Evolutionary conservation across 176 grass and related monocot species (phyloP), one percentile per base, ranked within the genome.

Genomic region (Themeda triandra): DNA sequence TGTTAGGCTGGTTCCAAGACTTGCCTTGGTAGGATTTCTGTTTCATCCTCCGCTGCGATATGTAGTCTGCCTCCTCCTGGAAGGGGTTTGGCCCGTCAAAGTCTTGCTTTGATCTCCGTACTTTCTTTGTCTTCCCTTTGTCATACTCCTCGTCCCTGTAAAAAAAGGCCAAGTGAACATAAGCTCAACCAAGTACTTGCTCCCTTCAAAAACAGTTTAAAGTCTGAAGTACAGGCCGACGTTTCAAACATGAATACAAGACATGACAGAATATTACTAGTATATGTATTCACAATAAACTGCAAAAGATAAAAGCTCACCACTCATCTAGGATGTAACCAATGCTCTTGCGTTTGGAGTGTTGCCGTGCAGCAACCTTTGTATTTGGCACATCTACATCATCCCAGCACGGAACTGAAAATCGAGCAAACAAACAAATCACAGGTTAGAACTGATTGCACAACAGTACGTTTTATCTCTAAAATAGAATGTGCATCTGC

Each of bases 311-410:
- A 80, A 24, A 58, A 81, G 70, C 70, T 80, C 66, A 98, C 96
- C 93, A 98, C n/a, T 96, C 96, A 87, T 96, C 89, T 46, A 95
- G 25, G n/a, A 98, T 60, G 54, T 98, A 94, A 45, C 96, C 96
- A 65, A 95, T 82, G 77, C 72, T 87, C 9, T 76, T 92, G n/a
- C 56, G 63, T 49, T 84, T 77, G 25, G 80, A 82, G 39, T 27
- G 49, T 28, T 71, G 67, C n/a, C 14, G 19, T 12, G 30, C 70
- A 18, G 13, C 31, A 30, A 40, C 46, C 73, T 80, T 77, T 2
- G 53, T 63, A 78, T 77, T 94, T 81, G 86, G 51, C 14, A 83
- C 1, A 19, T 80, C 82, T 49, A 71, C 24, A 27, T 84, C 89
- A 79, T 98, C 96, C 96, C 96, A 98, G 13, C 69, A 6, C 65